A percentile compares a stretch with the other conserved stretches of the same genome.
These are phyloP conservation scores for Cytospora paraplurivora DNA, from an alignment of 2,329 filamentous ascomycete genomes.

Conservation along the genomic window DNA sequence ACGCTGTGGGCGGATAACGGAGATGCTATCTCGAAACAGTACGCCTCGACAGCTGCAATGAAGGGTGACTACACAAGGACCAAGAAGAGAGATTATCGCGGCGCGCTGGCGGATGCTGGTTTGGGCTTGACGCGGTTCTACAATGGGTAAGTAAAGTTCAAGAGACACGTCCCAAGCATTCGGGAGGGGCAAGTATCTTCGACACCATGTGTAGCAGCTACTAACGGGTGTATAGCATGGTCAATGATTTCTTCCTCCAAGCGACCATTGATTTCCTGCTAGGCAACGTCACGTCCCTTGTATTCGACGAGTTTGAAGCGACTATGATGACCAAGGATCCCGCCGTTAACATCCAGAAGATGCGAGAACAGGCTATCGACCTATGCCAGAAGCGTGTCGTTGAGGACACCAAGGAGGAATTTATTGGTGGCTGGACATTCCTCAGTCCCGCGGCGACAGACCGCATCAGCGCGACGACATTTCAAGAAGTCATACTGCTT, in stretches of 20 bases:
- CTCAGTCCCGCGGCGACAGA: conserved; percentile 74
- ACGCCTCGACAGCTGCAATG: conserved; percentile 91
- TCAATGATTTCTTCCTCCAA: conserved; percentile 97
- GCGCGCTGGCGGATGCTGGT: conserved; percentile 87
- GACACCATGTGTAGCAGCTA: neutral
- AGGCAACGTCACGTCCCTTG: conserved; percentile 79
- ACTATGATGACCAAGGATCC: conserved; percentile 94
- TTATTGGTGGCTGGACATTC: conserved; percentile 87
- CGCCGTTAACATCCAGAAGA: conserved; percentile 79
- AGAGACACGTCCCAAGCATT: neutral
- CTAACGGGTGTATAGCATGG: conserved; percentile 68
- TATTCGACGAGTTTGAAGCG: conserved; percentile 93
- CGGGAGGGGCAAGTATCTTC: too few species aligned
- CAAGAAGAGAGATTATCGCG: conserved; percentile 84
- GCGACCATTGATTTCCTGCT: conserved; percentile 92
- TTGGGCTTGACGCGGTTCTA: conserved; percentile 79
- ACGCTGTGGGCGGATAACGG: conserved; percentile 97
- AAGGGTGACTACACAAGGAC: conserved; percentile 97
- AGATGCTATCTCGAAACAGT: conserved; percentile 92
- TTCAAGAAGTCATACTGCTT: conserved; percentile 86
- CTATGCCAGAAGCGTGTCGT: conserved; percentile 85
- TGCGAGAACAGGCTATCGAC: conserved; percentile 88
- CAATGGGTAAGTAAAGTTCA: conserved; percentile 55
- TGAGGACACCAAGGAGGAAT: conserved; percentile 78
- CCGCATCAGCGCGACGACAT: conserved; percentile 68